phyloP scores from a whole-genome alignment of 1,284 basidiomycete genomes.

The Sphagnurus paluster region DNA sequence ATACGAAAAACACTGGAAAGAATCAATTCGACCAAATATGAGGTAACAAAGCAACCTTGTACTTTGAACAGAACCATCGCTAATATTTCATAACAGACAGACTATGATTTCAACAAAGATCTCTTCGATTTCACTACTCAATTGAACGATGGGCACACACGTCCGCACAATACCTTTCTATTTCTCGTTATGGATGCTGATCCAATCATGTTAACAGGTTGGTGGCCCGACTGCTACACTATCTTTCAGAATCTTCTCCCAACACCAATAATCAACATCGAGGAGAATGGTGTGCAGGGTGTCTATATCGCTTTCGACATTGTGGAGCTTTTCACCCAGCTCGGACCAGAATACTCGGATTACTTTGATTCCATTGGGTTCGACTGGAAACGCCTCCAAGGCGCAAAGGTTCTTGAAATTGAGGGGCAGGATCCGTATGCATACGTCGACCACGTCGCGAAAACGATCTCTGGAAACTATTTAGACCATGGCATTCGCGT shows the following conservation, averaged over 20 bases:
- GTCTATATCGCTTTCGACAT: conserved; percentile 60
- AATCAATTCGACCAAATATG: conserved; percentile 49
- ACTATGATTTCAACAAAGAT: conserved; percentile 64
- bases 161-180: conserved; percentile 38
- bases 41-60: no score
- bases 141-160: conserved; percentile 66
- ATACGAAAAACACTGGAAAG: conserved; percentile 49
- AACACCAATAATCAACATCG: conserved; percentile 57
- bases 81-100: conserved; percentile 41
- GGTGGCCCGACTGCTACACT: conserved; percentile 59
- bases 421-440: conserved; percentile 54
- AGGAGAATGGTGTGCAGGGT: conserved; percentile 49
- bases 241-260: conserved; percentile 62
- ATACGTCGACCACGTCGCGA: conserved; percentile 57
- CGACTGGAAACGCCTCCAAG: conserved; percentile 60
- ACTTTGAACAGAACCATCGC: no score
- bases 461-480: conserved; percentile 61
- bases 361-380: conserved; percentile 54
- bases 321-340: conserved; percentile 46
- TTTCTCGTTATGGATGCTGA: background rate
- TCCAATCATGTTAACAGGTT: conserved; percentile 35
- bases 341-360: conserved; percentile 46
- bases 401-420: conserved; percentile 56
- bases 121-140: conserved; percentile 56
- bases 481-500: conserved; percentile 63